Conservation (phyloP, 164 flowering plant genomes). For the Platanus orientalis region DNA sequence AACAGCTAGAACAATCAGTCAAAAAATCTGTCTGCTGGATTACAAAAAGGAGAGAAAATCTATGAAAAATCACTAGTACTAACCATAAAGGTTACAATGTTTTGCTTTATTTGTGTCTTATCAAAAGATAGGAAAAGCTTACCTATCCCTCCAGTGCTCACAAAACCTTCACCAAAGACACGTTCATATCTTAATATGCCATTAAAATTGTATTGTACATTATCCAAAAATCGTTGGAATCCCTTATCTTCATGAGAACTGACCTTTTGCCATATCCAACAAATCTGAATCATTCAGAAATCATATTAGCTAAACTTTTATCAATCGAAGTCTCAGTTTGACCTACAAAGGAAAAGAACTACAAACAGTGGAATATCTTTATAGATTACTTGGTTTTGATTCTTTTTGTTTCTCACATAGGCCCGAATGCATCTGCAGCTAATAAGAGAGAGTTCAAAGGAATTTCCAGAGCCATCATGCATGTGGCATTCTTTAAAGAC, state of each 20-base stretch:
- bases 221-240: constrained; percentile 88
- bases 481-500: constrained; percentile 69
- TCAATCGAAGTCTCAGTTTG: neutral
- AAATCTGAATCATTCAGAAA: constrained; percentile 50
- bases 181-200: constrained; percentile 95
- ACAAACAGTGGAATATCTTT: constrained; percentile 1
- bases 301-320: neutral
- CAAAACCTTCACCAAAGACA: constrained; percentile 87
- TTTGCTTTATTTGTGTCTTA: too few species aligned
- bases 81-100: neutral
- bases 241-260: constrained; percentile 63
- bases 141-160: constrained; percentile 94
- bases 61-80: too few species aligned
- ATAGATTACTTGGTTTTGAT: constrained; percentile 75
- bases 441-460: constrained; percentile 70
- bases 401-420: constrained; percentile 84
- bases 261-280: constrained; percentile 94
- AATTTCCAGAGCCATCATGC: constrained; percentile 49
- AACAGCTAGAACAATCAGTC: too few species aligned
- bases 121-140: neutral
- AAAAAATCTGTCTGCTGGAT: too few species aligned
- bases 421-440: constrained; percentile 90
- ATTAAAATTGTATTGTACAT: constrained; percentile 69
- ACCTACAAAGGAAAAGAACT: neutral
- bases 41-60: neutral